phyloP scores from a whole-genome alignment of 2,329 filamentous ascomycete genomes.

The Drechslerella stenobrocha region DNA sequence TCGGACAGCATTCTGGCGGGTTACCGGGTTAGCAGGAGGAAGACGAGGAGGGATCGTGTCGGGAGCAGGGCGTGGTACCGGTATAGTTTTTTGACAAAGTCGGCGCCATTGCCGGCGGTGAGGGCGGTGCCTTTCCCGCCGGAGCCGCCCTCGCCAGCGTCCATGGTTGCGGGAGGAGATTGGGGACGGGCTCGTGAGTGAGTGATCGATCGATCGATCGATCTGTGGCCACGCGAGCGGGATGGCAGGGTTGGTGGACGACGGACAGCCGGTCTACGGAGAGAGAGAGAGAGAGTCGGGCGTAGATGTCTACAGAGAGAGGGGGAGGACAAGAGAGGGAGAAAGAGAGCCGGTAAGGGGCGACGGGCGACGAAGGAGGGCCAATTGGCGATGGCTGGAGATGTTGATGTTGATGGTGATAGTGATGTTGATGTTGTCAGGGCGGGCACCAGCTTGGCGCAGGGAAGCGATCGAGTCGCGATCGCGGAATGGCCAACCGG shows the following conservation, averaged over 20 bases:
- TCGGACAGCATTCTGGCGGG: constrained; percentile 88
- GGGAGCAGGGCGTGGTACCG: too few species aligned
- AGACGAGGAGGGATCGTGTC: not conserved
- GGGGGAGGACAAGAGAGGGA: not conserved
- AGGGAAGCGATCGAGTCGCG: not conserved
- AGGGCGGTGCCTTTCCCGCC: constrained; percentile 13
- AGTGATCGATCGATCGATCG: not conserved
- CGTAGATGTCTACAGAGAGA: not conserved
- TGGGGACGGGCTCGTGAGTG: too few species aligned
- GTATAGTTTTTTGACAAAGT: constrained; percentile 48
- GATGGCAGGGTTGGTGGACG: not conserved
- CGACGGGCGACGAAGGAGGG: too few species aligned
- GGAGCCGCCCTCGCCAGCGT: constrained; percentile 20
- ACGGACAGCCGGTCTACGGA: not conserved
- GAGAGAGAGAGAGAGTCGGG: not conserved
- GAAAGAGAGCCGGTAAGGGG: not conserved
- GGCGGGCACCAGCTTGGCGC: not conserved
- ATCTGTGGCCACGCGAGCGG: constrained; percentile 2
- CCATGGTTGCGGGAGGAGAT: constrained; percentile 13
- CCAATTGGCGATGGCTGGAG: too few species aligned
- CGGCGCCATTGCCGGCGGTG: constrained; percentile 25
- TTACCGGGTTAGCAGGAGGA: too few species aligned
- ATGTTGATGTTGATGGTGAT: too few species aligned
- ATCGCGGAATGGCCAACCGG: too few species aligned
- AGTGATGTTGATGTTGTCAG: not conserved